Conservation (phyloP, 148 eudicot species). For the Rhododendron ovatum region DNA sequence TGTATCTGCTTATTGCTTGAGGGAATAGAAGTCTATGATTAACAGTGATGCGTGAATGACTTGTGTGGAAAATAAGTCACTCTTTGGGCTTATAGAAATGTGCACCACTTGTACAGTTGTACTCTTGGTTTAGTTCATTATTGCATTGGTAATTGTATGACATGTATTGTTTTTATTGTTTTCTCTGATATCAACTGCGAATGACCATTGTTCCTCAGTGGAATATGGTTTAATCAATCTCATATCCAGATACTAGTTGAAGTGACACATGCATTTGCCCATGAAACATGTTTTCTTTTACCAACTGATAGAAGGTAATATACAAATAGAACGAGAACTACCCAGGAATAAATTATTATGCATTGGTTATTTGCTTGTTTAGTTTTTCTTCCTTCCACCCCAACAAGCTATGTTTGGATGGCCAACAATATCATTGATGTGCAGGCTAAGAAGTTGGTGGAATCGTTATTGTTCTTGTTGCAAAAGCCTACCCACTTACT, state of each 20-base stretch:
- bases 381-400: background rate
- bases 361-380: background rate
- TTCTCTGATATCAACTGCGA: background rate
- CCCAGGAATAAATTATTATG: background rate
- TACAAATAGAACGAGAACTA: background rate
- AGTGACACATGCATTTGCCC: background rate
- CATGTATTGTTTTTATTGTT: background rate
- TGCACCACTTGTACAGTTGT: background rate
- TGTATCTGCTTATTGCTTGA: background rate
- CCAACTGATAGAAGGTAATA: background rate
- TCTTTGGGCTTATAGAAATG: background rate
- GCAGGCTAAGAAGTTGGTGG: conserved; percentile 61
- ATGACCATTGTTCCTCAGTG: background rate
- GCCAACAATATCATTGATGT: conserved; percentile 6
- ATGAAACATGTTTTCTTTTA: background rate
- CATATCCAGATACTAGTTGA: background rate
- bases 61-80: background rate
- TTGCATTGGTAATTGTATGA: background rate
- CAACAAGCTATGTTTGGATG: background rate
- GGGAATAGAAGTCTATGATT: background rate
- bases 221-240: background rate
- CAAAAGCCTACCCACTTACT: conserved; percentile 37
- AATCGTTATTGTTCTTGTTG: conserved; percentile 47
- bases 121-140: background rate
- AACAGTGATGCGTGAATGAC: background rate